Evolutionary conservation across 371 early-diverging fungal genomes (phyloP), one percentile per base, ranked within the genome.

Genomic region (Rhizomucor miehei): DNA sequence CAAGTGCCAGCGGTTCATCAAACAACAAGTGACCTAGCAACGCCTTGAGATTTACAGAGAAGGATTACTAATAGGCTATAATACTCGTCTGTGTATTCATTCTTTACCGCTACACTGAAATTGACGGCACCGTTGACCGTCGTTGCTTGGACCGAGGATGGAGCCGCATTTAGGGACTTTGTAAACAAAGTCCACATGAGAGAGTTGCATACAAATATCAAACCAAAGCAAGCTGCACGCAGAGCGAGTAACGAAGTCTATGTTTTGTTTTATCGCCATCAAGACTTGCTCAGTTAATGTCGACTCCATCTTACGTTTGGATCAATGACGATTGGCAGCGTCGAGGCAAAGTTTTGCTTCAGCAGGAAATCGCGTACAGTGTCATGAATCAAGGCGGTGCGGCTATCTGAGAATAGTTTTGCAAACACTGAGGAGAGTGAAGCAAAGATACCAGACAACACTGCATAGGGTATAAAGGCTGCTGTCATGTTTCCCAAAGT

Each of bases 171-270:
- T 34, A 90, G 68, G 2, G 91, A 88, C 64, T 89, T 89, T 44
- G 91, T 89, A 56, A 89, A 88, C 12, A 83, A 69, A 0, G 88
- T 84, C 91, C 91, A 90, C 91, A 90, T 90, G 54, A 86, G 63
- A 3, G 87, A 84, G 43, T 90, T 90, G 56, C 87, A 85, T 12
- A 65, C 69, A 51, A 83, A 84, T 14, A 88, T 83, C 21, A 76
- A 59, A 9, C 57, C 73, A 54, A 87, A 80, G 55, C 86, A 82
- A 13, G 69, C 29, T 1, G 60, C 64, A 19, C 89, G 76, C n/a
- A 80, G 63, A 2, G 59, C 52, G 11, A 77, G 51, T 2, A 82
- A 61, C 1, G 79, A 65, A 44, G 69, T 23, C 76, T 71, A 54
- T 1, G 29, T 29, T 29, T 29, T n/a, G n/a, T n/a, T n/a, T n/a